Conservation (phyloP, 768 basidiomycete genomes). For the Termitomyces sp. region DNA sequence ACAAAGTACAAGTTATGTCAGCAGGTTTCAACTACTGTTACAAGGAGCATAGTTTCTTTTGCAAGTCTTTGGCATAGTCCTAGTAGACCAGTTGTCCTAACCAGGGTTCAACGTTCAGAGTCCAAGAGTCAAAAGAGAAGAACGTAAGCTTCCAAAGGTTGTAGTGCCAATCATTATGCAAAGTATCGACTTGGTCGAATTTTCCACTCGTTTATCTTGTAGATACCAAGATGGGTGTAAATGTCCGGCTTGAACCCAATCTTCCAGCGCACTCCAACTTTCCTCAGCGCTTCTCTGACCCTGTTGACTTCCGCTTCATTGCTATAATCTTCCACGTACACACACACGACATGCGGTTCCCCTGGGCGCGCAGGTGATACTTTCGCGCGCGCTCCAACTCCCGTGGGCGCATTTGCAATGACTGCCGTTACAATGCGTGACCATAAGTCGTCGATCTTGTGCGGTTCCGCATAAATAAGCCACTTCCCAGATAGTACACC, state of each 20-base stretch:
- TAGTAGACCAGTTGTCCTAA: not conserved
- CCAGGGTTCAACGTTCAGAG: not conserved
- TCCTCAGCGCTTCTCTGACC: constrained; percentile 28
- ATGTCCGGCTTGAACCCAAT: constrained; percentile 37
- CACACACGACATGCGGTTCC: constrained; percentile 31
- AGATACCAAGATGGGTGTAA: constrained; percentile 33
- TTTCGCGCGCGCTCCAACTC: constrained; percentile 23
- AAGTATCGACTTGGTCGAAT: constrained; percentile 28
- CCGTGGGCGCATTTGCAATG: constrained; percentile 8
- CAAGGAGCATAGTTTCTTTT: not conserved
- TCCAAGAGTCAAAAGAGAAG: no score
- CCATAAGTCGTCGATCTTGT: constrained; percentile 31
- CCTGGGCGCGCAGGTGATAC: constrained; percentile 27
- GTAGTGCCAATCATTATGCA: not conserved
- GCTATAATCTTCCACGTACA: constrained; percentile 28
- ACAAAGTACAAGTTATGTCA: not conserved
- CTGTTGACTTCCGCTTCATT: constrained; percentile 21
- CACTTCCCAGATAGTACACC: constrained; percentile 31
- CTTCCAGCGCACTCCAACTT: constrained; percentile 28
- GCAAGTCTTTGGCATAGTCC: not conserved
- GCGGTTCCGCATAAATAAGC: constrained; percentile 29
- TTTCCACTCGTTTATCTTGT: constrained; percentile 29
- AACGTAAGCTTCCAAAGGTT: not conserved
- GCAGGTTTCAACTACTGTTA: not conserved
- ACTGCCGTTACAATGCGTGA: constrained; percentile 22